Percentiles rank a stretch among this genome's conserved stretches.
Conservation (phyloP, 768 basidiomycete species). For the Neoboletus magnificus region DNA sequence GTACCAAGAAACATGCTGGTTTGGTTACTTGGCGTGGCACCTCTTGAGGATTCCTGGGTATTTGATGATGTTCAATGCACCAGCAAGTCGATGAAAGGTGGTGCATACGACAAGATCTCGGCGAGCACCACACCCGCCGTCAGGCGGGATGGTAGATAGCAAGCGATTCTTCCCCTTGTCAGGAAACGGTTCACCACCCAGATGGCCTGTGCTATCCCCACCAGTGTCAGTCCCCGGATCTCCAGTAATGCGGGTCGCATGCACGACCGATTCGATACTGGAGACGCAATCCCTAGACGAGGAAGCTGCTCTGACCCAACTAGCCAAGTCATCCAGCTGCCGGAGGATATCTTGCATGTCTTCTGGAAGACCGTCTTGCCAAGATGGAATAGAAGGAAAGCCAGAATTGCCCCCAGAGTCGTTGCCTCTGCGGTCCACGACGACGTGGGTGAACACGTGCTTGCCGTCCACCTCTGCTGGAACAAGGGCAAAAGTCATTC, state of each 20-base stretch:
- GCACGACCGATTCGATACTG: neutral
- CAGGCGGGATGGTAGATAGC: neutral
- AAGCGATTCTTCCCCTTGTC: conserved; percentile 26
- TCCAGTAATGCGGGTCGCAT: neutral
- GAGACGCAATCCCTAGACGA: conserved; percentile 7
- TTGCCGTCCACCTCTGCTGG: conserved; percentile 12
- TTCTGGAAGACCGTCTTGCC: conserved; percentile 19
- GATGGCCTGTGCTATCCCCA: neutral
- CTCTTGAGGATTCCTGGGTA: conserved; percentile 9
- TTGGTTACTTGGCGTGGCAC: neutral
- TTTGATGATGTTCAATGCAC: conserved; percentile 2
- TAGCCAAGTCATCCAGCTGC: conserved; percentile 28
- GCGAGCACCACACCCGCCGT: neutral
- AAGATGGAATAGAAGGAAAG: neutral
- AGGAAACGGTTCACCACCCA: neutral
- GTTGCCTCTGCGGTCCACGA: conserved; percentile 3
- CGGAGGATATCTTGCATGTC: conserved; percentile 27
- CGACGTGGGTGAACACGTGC: conserved; percentile 15
- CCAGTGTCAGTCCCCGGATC: neutral
- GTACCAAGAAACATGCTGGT: neutral
- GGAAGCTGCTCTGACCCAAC: conserved; percentile 24
- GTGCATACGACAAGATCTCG: conserved; percentile 12
- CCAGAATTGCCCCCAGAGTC: neutral
- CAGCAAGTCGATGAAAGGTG: neutral
- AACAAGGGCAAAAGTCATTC: conserved; percentile 14